Conservation (phyloP, 805 yeast genomes). For the Teunomyces tritomae region DNA sequence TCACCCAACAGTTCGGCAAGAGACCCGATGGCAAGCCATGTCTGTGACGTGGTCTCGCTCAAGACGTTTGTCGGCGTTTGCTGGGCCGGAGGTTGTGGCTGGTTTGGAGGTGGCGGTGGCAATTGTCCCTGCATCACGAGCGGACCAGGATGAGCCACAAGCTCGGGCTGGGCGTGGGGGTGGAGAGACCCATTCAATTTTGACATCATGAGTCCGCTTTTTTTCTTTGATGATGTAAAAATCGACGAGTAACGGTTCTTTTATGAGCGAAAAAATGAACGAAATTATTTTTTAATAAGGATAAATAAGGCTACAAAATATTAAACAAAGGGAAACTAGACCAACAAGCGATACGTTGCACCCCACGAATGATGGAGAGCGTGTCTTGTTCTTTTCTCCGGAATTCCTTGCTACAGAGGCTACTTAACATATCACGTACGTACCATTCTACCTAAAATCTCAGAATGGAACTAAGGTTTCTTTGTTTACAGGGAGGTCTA, state of each 20-base stretch:
- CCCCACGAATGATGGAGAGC: too few species aligned
- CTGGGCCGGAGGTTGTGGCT: neutral
- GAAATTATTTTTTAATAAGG: neutral
- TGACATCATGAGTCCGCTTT: neutral
- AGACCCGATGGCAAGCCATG: slow-evolving; percentile 88
- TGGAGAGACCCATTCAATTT: slow-evolving; percentile 2
- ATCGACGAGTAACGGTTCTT: slow-evolving; percentile 3
- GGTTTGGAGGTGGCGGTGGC: slow-evolving; percentile 1
- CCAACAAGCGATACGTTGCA: too few species aligned
- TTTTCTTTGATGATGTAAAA: neutral
- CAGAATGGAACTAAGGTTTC: too few species aligned
- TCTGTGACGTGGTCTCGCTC: slow-evolving; percentile 63
- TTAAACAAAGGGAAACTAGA: neutral
- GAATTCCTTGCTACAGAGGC: too few species aligned
- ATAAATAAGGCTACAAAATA: neutral
- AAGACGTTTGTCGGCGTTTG: slow-evolving; percentile 17
- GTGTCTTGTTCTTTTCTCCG: too few species aligned
- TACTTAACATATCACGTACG: too few species aligned
- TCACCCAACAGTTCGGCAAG: slow-evolving; percentile 89
- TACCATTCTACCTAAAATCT: too few species aligned
- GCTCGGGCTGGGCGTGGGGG: slow-evolving; percentile 5
- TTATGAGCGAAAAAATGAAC: neutral
- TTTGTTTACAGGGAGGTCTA: too few species aligned
- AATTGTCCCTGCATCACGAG: slow-evolving; percentile 2
- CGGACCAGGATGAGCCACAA: slow-evolving; percentile 1